A percentile compares a stretch with the other conserved stretches of the same genome.
Evolutionary conservation across 495 filamentous ascomycete genomes (phyloP).

Genomic region (Penicillium egyptiacum): DNA sequence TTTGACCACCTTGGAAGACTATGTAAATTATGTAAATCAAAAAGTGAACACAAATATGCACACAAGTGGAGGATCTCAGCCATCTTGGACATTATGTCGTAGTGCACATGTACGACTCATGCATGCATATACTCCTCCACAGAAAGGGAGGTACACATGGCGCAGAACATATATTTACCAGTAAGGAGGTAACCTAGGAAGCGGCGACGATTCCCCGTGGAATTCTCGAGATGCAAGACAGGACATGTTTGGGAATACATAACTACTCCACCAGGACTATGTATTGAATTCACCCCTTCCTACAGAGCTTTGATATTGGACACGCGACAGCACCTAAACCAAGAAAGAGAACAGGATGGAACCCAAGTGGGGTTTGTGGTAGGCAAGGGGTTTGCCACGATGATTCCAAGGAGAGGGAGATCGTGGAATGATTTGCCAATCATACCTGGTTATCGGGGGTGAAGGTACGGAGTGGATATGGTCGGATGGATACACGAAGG

Average conservation of each 20-base stretch:
- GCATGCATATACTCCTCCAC: not conserved
- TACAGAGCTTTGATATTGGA: not conserved
- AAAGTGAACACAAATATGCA: not conserved
- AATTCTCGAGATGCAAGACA: conserved; percentile 8
- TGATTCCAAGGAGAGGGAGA: not conserved
- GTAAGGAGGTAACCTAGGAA: not conserved
- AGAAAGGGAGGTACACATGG: conserved; percentile 1
- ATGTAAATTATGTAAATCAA: not conserved
- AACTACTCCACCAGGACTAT: not conserved
- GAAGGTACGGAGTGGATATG: not conserved
- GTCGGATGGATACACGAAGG: not conserved
- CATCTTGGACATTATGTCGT: not conserved
- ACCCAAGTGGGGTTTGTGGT: not conserved
- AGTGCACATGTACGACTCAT: not conserved
- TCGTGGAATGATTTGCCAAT: conserved; percentile 32
- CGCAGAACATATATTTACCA: not conserved
- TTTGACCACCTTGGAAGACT: too few relatives aligned
- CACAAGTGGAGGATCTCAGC: not conserved
- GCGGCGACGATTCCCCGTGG: conserved; percentile 3
- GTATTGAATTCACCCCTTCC: not conserved
- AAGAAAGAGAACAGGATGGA: not conserved
- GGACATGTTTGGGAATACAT: conserved; percentile 6
- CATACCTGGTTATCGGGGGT: not conserved
- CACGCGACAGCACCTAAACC: not conserved
- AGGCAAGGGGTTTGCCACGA: conserved; percentile 11